phyloP scores from a whole-genome alignment of 176 grass and related monocot genomes.

The Oryza brachyantha region DNA sequence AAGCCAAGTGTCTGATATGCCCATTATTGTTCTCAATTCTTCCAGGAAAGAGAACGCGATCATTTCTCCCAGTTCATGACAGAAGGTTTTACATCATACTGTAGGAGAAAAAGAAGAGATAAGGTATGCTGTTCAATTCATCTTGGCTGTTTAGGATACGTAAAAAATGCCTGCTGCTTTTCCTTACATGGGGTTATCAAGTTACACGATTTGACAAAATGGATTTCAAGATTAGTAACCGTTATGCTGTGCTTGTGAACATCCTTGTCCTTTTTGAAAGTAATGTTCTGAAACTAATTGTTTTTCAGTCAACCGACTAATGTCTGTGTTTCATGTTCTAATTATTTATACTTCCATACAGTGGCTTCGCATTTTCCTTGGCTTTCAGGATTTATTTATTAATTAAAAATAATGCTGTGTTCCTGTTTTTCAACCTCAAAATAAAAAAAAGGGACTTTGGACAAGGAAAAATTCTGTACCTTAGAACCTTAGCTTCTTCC shows the following conservation, averaged over 20 bases:
- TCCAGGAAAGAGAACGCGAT: slow-evolving; percentile 89
- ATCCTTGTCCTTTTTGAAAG: too few species aligned
- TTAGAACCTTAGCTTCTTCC: neutral
- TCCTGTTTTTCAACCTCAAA: neutral
- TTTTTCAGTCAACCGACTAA: neutral
- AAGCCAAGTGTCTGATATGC: neutral
- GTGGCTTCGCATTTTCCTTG: neutral
- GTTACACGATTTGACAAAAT: slow-evolving; percentile 2
- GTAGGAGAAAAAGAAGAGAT: slow-evolving; percentile 97
- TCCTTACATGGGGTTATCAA: neutral
- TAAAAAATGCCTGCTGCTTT: slow-evolving; percentile 15
- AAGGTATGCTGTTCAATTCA: slow-evolving; percentile 63
- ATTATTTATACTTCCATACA: neutral
- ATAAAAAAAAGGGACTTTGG: neutral
- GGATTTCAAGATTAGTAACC: neutral
- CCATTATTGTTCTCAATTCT: slow-evolving; percentile 4
- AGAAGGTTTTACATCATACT: slow-evolving; percentile 92
- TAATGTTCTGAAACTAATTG: neutral
- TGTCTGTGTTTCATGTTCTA: neutral
- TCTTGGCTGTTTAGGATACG: slow-evolving; percentile 6
- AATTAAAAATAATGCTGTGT: neutral
- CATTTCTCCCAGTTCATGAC: slow-evolving; percentile 98
- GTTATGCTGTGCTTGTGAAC: neutral
- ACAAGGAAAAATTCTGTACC: neutral
- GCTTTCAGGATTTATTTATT: neutral